Conservation (phyloP, 495 filamentous ascomycete genomes). For the Rhizodiscina lignyota region DNA sequence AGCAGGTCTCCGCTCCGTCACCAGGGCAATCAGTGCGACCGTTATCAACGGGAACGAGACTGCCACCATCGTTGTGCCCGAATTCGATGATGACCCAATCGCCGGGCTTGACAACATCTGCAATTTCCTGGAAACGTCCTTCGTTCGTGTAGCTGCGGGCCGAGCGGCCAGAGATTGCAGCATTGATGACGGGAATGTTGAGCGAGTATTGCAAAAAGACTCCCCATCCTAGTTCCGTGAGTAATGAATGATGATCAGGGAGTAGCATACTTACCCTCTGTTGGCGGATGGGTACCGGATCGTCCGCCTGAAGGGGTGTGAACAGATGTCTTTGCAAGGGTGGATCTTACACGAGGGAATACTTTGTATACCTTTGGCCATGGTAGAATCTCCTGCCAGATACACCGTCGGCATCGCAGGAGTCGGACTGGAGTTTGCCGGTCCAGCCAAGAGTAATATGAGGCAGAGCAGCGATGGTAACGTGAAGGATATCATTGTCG, state of each 20-base stretch:
- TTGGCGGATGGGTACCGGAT: no score
- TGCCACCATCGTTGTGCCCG: conserved; percentile 50
- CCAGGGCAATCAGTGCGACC: conserved; percentile 41
- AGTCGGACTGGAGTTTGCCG: no score
- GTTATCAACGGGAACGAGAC: conserved; percentile 39
- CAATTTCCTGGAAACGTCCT: conserved; percentile 39
- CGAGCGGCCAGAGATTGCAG: conserved; percentile 40
- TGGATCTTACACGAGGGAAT: neutral
- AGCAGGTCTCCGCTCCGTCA: conserved; percentile 36
- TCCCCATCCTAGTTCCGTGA: conserved; percentile 36
- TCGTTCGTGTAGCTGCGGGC: conserved; percentile 45
- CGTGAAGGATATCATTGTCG: no score
- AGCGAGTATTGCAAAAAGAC: conserved; percentile 34
- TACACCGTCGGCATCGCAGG: no score
- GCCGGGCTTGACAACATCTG: conserved; percentile 26
- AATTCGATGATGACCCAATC: conserved; percentile 49
- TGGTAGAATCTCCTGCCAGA: conserved; percentile 2
- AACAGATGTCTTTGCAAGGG: neutral
- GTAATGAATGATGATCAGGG: neutral
- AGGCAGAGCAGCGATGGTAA: no score
- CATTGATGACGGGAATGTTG: conserved; percentile 33
- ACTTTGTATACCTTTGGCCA: conserved; percentile 10
- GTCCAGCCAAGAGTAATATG: no score
- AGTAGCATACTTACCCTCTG: neutral
- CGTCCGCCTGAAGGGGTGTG: no score